Percentiles rank a stretch among this genome's conserved stretches.
Evolutionary conservation across 1,284 basidiomycete genomes (phyloP).

Genomic region (Tremellales sp.): DNA sequence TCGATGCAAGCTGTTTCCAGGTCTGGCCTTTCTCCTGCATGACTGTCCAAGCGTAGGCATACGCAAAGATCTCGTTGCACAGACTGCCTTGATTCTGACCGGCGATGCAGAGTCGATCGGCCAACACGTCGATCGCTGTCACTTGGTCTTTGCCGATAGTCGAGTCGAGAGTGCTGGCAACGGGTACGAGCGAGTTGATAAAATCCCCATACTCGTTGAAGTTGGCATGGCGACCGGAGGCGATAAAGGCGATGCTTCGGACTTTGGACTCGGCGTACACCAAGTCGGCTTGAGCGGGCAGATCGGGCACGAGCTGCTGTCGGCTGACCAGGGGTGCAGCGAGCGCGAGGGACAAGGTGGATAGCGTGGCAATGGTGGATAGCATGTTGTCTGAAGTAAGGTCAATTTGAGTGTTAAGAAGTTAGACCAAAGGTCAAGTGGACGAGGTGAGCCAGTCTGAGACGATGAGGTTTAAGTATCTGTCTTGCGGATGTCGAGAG

Average conservation of each 20-base stretch:
- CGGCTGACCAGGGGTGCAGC: neutral
- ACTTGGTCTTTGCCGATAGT: neutral
- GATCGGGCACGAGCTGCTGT: neutral
- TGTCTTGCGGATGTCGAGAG: no score
- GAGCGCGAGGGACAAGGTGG: neutral
- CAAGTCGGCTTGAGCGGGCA: neutral
- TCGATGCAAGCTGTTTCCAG: neutral
- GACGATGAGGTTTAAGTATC: no score
- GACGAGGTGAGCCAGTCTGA: no score
- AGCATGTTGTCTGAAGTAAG: neutral
- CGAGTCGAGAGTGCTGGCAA: neutral
- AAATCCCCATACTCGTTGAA: neutral
- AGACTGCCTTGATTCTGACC: constrained; percentile 4
- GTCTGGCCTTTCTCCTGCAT: constrained; percentile 6
- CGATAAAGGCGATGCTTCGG: neutral
- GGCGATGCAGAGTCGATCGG: constrained; percentile 7
- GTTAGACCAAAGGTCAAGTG: no score
- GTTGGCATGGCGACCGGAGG: neutral
- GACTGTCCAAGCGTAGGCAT: constrained; percentile 5
- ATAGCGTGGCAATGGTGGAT: neutral
- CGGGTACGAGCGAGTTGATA: constrained; percentile 2
- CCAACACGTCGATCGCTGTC: constrained; percentile 3
- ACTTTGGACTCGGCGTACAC: neutral
- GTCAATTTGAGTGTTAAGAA: neutral
- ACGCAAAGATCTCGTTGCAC: constrained; percentile 5